A percentile compares a stretch with the other conserved stretches of the same genome.
phyloP scores from a whole-genome alignment of 2,329 filamentous ascomycete genomes.

The Xenoacremonium recifei region DNA sequence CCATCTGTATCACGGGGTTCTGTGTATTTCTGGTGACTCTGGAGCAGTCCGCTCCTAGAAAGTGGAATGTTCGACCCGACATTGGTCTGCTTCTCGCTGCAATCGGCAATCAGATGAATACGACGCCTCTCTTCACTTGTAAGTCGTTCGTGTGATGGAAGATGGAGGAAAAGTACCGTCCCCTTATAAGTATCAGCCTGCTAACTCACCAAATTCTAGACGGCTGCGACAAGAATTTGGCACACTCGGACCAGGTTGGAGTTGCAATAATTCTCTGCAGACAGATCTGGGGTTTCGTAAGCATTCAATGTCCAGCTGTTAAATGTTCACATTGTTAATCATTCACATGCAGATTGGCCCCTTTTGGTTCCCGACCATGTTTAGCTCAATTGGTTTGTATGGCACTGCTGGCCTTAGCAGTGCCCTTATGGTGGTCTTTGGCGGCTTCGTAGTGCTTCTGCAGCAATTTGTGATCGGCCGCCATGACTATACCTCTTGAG shows the following conservation, averaged over 20 bases:
- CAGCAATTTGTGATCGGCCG: no score
- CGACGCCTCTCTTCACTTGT: neutral
- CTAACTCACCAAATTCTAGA: neutral
- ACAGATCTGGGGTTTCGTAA: neutral
- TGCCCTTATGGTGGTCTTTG: no score
- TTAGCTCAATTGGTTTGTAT: neutral
- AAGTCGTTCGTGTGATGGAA: neutral
- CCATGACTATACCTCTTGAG: no score
- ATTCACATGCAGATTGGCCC: neutral
- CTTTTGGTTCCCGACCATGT: neutral
- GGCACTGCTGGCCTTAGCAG: neutral
- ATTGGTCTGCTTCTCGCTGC: neutral
- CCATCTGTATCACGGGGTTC: neutral
- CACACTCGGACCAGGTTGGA: neutral
- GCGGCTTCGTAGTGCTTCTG: no score
- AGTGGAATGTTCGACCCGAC: neutral
- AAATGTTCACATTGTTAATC: neutral
- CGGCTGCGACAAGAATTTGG: neutral
- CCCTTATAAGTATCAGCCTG: no score
- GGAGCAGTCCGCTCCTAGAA: neutral
- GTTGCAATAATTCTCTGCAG: neutral
- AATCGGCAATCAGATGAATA: neutral
- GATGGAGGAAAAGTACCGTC: no score
- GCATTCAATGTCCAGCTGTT: neutral
- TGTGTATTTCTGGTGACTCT: neutral